A percentile compares a stretch with the other conserved stretches of the same genome.
Evolutionary conservation across 768 basidiomycete species (phyloP).

Genomic region (Boletus subcaerulescens): DNA sequence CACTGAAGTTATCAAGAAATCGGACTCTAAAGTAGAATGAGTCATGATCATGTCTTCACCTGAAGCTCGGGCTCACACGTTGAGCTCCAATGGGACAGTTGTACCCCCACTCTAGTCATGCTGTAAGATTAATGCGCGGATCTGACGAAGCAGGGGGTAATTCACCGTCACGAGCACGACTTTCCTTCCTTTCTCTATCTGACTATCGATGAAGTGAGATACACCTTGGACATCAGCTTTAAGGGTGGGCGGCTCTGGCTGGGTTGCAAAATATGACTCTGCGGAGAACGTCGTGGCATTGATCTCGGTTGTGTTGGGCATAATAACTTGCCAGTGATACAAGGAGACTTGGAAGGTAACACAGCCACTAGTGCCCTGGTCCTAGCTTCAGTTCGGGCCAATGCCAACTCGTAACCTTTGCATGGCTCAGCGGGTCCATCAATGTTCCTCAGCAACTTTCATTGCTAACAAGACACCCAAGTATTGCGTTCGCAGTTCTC

Average conservation of each 20-base stretch:
- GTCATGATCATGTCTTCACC: constrained; percentile 10
- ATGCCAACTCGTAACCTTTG: too few relatives aligned
- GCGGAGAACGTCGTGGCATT: constrained; percentile 60
- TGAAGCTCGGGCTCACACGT: constrained; percentile 71
- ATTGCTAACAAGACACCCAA: too few relatives aligned
- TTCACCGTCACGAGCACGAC: constrained; percentile 95
- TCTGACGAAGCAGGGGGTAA: constrained; percentile 7
- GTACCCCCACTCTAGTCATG: constrained; percentile 87
- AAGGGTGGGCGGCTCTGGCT: constrained; percentile 72
- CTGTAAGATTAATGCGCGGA: constrained; percentile 12
- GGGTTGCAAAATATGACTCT: constrained; percentile 87
- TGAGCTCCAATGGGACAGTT: constrained; percentile 96
- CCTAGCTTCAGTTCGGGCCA: too few relatives aligned
- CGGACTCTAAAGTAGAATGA: constrained; percentile 66
- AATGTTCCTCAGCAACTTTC: too few relatives aligned
- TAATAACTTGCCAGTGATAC: not conserved
- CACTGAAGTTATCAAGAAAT: constrained; percentile 98
- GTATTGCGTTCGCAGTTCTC: too few relatives aligned
- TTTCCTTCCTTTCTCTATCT: constrained; percentile 59
- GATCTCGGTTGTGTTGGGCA: constrained; percentile 13
- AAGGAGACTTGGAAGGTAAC: not conserved
- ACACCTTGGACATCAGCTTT: constrained; percentile 64
- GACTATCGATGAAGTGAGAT: constrained; percentile 65
- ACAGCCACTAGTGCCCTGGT: too few relatives aligned
- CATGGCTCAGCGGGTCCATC: too few relatives aligned